These are phyloP conservation scores for Ophiostoma quercus DNA, from an alignment of 2,329 filamentous ascomycete genomes.

Conservation along the genomic window DNA sequence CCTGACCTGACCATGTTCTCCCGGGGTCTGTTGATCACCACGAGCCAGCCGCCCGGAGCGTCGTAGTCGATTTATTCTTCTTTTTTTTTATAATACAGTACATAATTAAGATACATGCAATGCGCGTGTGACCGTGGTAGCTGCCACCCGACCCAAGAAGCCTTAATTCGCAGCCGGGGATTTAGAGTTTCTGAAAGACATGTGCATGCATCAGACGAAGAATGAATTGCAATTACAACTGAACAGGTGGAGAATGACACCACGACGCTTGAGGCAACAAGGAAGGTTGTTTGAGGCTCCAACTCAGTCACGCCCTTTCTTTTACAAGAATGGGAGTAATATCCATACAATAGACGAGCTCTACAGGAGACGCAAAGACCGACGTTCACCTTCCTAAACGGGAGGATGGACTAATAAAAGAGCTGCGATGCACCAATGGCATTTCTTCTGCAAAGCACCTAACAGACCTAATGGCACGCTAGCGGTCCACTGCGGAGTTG, in stretches of 20 bases:
- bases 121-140: not conserved
- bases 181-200: too few relatives aligned
- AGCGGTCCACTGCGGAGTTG: constrained; percentile 4
- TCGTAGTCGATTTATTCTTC: not conserved
- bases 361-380: too few relatives aligned
- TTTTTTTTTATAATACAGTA: not conserved
- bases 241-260: not conserved
- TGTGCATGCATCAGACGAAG: too few relatives aligned
- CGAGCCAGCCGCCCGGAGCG: not conserved
- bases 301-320: not conserved
- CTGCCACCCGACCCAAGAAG: not conserved
- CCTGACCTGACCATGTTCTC: not conserved
- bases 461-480: not conserved
- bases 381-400: constrained; percentile 20
- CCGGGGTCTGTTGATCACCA: not conserved
- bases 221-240: not conserved
- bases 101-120: not conserved
- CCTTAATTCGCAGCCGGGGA: too few relatives aligned
- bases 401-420: constrained; percentile 5
- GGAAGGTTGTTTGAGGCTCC: constrained; percentile 1
- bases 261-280: not conserved
- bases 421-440: not conserved
- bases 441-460: not conserved
- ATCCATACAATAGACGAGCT: not conserved
- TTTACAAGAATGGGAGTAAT: not conserved